A percentile compares a stretch with the other conserved stretches of the same genome.
phyloP scores from a whole-genome alignment of 768 basidiomycete species.

The Amanita phalloides region DNA sequence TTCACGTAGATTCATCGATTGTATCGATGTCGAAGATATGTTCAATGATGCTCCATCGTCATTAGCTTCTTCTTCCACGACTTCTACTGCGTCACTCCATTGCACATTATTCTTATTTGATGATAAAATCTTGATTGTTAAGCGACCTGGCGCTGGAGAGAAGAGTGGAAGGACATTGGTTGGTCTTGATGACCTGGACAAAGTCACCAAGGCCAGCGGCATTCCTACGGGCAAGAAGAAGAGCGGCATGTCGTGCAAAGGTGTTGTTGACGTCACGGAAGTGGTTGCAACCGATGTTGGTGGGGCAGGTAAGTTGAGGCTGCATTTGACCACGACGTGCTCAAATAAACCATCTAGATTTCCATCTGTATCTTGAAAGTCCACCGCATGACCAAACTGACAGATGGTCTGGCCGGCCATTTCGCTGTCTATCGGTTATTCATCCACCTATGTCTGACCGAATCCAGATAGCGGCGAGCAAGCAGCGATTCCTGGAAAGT shows the following conservation, averaged over 20 bases:
- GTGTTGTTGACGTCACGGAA: constrained; percentile 76
- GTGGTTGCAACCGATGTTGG: constrained; percentile 78
- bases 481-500: constrained; percentile 78
- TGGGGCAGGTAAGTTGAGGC: constrained; percentile 49
- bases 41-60: constrained; percentile 40
- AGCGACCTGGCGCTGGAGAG: constrained; percentile 70
- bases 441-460: constrained; percentile 70
- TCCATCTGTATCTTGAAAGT: constrained; percentile 76
- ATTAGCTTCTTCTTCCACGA: constrained; percentile 30
- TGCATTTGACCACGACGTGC: constrained; percentile 12
- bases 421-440: constrained; percentile 71
- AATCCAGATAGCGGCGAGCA: constrained; percentile 49
- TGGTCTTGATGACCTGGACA: constrained; percentile 74
- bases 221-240: constrained; percentile 61
- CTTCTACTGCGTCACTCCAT: constrained; percentile 44
- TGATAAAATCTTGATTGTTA: constrained; percentile 87
- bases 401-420: constrained; percentile 80
- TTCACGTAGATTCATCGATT: constrained; percentile 81
- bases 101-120: constrained; percentile 91
- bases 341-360: constrained; percentile 38
- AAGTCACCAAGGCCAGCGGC: constrained; percentile 50
- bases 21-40: constrained; percentile 86
- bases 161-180: constrained; percentile 61
- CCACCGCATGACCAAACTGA: constrained; percentile 77
- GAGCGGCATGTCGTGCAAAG: constrained; percentile 76